Conservation (phyloP, 2,329 filamentous ascomycete genomes). For the Diaporthe humulicola region DNA sequence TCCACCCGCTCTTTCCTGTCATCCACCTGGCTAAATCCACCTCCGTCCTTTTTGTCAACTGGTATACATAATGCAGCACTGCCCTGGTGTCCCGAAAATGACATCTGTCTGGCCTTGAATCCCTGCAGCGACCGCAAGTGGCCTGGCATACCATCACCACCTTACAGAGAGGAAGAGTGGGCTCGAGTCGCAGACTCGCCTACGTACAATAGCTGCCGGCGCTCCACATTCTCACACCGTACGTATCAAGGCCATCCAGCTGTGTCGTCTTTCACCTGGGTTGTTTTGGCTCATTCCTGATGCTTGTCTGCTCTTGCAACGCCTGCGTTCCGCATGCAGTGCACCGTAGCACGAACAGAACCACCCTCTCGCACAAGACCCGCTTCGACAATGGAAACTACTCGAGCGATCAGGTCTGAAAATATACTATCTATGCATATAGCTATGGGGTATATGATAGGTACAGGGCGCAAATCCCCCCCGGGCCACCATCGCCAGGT, state of each 20-base stretch:
- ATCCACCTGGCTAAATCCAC: background rate
- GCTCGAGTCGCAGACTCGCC: background rate
- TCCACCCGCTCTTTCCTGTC: background rate
- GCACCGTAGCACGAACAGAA: background rate
- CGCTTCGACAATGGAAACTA: background rate
- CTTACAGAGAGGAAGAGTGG: background rate
- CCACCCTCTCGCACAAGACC: too few species aligned
- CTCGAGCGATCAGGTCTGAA: background rate
- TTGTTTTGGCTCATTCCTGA: background rate
- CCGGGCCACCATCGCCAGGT: background rate
- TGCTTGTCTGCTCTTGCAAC: background rate
- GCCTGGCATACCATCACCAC: background rate
- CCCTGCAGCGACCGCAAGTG: background rate
- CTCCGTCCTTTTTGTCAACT: too few species aligned
- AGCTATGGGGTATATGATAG: background rate
- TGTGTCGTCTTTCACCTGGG: background rate
- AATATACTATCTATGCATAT: background rate
- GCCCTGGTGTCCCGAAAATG: background rate
- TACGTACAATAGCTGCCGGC: too few species aligned
- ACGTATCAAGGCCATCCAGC: background rate
- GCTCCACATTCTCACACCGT: background rate
- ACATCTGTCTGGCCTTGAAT: too few species aligned
- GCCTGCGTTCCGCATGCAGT: background rate
- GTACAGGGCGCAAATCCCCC: background rate
- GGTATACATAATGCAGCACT: too few species aligned